These are phyloP conservation scores for Cercospora sp. DNA, from an alignment of 2,329 filamentous ascomycete genomes.

Conservation along the genomic window DNA sequence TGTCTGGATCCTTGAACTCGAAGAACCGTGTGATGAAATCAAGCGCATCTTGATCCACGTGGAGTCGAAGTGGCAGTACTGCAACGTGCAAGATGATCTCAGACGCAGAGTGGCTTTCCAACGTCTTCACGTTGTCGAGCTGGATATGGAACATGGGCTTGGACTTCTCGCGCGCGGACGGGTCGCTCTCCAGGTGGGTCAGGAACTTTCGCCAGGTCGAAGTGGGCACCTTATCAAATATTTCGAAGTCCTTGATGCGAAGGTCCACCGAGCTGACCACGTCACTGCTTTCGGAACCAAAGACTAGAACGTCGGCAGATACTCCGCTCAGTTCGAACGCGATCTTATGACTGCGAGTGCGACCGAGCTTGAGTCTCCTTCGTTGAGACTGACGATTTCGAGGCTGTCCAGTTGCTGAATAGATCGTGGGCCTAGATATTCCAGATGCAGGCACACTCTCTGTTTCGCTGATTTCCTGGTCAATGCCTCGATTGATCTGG, in stretches of 20 bases:
- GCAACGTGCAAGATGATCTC: constrained; percentile 74
- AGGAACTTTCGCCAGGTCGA: constrained; percentile 99
- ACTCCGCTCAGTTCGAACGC: constrained; percentile 89
- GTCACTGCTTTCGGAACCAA: constrained; percentile 73
- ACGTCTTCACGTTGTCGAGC: constrained; percentile 81
- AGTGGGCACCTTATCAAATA: constrained; percentile 90
- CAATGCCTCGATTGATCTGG: constrained; percentile 84
- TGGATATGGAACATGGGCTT: constrained; percentile 90
- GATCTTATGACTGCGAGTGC: constrained; percentile 92
- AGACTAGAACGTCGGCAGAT: constrained; percentile 77
- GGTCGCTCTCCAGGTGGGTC: constrained; percentile 85
- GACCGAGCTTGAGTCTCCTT: constrained; percentile 66
- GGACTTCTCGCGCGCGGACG: constrained; percentile 74
- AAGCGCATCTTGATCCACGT: constrained; percentile 95
- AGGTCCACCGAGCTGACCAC: constrained; percentile 87
- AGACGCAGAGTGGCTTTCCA: constrained; percentile 79
- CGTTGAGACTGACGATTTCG: constrained; percentile 29
- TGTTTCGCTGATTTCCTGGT: constrained; percentile 84
- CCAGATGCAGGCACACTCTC: constrained; percentile 78
- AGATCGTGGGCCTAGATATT: constrained; percentile 59
- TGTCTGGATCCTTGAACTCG: constrained; percentile 83
- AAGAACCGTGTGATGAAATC: constrained; percentile 98
- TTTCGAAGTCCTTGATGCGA: constrained; percentile 77
- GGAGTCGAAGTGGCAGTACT: constrained; percentile 80
- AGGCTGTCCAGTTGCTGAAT: constrained; percentile 36